These are phyloP conservation scores for Wallacemonas sp. DNA, from an alignment of 208 protist genomes.

Conservation along the genomic window DNA sequence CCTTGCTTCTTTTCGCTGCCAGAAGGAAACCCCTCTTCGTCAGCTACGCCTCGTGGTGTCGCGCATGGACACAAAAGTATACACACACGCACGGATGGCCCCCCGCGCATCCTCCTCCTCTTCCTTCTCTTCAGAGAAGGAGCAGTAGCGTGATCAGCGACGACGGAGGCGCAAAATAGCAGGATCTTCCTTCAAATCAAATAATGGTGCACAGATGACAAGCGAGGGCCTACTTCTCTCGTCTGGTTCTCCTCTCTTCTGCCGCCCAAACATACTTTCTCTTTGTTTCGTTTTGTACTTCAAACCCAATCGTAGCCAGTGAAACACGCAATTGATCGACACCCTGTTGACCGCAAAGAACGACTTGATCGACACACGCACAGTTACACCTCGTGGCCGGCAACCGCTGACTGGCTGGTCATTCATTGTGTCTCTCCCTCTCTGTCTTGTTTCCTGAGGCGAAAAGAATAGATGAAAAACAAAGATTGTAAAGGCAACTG, in stretches of 20 bases:
- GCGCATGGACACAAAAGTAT: background rate
- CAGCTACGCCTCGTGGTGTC: background rate
- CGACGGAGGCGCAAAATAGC: conserved; percentile 3
- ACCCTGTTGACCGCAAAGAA: conserved; percentile 14
- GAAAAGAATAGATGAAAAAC: conserved; percentile 4
- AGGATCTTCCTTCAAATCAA: conserved; percentile 3
- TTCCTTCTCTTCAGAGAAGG: background rate
- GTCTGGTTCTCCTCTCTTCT: conserved; percentile 2
- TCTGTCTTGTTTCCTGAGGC: background rate
- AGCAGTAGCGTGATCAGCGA: background rate
- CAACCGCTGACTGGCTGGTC: background rate
- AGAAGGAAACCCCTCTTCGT: background rate
- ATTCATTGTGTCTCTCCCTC: background rate
- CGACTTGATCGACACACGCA: background rate
- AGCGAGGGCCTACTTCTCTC: conserved; percentile 5
- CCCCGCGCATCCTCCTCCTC: background rate
- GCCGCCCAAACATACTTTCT: conserved; percentile 16
- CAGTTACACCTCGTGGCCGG: background rate
- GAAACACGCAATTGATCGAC: conserved; percentile 3
- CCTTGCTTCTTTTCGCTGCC: conserved; percentile 1
- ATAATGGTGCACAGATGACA: conserved; percentile 15
- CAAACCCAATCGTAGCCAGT: conserved; percentile 10
- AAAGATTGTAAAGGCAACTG: background rate
- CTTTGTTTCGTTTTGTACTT: conserved; percentile 21
- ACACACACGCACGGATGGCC: background rate